Evolutionary conservation across 495 filamentous ascomycete genomes (phyloP).

Genomic region (Elaphomyces granulatus): DNA sequence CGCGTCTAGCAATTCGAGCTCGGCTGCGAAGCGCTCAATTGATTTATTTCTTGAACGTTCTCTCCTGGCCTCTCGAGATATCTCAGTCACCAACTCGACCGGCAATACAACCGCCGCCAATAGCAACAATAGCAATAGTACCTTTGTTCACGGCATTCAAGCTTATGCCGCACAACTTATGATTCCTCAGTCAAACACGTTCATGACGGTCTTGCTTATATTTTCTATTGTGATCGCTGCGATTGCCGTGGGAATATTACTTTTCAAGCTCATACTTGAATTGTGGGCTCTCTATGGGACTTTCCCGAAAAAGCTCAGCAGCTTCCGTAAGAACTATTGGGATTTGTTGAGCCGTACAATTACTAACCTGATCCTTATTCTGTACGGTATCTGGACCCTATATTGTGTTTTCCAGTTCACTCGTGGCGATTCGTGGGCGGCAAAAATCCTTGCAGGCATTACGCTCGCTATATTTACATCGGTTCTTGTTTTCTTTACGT

Average conservation of each 20-base stretch:
- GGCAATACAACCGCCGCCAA: constrained; percentile 11
- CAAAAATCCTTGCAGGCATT: constrained; percentile 68
- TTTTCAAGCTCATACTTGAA: constrained; percentile 88
- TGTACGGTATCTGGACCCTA: constrained; percentile 91
- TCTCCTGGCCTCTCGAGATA: constrained; percentile 36
- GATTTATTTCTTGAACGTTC: constrained; percentile 29
- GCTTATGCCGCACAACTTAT: constrained; percentile 61
- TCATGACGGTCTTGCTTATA: constrained; percentile 87
- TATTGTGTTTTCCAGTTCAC: constrained; percentile 96
- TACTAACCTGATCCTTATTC: constrained; percentile 76
- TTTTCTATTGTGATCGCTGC: constrained; percentile 76
- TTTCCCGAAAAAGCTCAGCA: constrained; percentile 66
- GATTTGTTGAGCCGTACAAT: constrained; percentile 74
- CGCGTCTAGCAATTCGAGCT: constrained; percentile 35
- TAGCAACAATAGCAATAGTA: constrained; percentile 17
- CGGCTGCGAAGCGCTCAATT: constrained; percentile 40
- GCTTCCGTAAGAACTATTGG: constrained; percentile 96
- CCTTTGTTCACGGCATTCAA: constrained; percentile 48
- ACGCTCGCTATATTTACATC: constrained; percentile 70
- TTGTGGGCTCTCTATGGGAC: constrained; percentile 78
- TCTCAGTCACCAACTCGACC: constrained; percentile 35
- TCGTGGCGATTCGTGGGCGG: constrained; percentile 90
- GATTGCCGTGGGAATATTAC: constrained; percentile 72
- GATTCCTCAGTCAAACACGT: constrained; percentile 80
- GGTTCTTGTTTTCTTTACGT: constrained; percentile 63